Evolutionary conservation across 2,329 filamentous ascomycete species (phyloP).

Genomic region (Aspergillus hiratsukae): DNA sequence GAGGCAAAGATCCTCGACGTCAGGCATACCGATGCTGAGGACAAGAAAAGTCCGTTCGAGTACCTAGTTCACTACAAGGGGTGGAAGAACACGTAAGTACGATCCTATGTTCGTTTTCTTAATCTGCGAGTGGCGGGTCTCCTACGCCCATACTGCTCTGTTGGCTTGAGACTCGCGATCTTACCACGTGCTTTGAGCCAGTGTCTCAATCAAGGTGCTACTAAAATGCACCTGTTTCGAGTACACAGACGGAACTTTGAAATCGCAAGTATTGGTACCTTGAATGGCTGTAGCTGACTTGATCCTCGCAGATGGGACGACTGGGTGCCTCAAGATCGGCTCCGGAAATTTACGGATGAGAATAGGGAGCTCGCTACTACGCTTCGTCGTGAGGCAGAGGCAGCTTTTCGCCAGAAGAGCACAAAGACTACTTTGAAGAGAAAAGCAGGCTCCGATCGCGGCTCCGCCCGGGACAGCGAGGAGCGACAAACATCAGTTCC

Average conservation of each 20-base stretch:
- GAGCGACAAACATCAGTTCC: conserved; percentile 42
- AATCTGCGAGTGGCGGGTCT: background rate
- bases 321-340: conserved; percentile 90
- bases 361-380: conserved; percentile 77
- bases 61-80: conserved; percentile 98
- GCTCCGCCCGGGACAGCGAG: conserved; percentile 43
- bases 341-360: conserved; percentile 91
- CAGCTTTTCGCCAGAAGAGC: conserved; percentile 29
- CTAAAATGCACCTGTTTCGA: too few species aligned
- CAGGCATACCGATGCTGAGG: conserved; percentile 55
- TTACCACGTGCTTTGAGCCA: background rate
- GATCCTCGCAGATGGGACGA: conserved; percentile 74
- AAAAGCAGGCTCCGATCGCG: conserved; percentile 38
- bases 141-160: background rate
- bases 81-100: conserved; percentile 89
- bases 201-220: too few species aligned
- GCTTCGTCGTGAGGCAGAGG: conserved; percentile 41
- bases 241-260: too few species aligned
- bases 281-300: conserved; percentile 9
- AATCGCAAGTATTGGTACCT: background rate
- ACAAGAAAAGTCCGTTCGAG: conserved; percentile 70
- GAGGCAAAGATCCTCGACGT: conserved; percentile 93
- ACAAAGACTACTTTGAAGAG: conserved; percentile 37
- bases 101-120: background rate
- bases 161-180: background rate